Evolutionary conservation across 495 filamentous ascomycete species (phyloP).

Genomic region (Aspergillus funiculosus): DNA sequence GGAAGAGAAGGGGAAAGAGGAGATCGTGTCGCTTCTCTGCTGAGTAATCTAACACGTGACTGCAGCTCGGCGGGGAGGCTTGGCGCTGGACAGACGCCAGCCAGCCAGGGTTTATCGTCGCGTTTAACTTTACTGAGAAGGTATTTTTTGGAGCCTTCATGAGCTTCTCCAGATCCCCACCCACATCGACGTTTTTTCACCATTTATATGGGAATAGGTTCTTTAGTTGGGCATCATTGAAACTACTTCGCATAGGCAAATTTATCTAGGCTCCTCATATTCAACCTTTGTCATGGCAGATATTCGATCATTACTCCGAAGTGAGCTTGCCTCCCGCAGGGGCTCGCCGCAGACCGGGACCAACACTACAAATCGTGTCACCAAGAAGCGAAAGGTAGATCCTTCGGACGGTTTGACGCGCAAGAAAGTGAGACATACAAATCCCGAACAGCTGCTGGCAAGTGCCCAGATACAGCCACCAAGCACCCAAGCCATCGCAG

Average conservation of each 20-base stretch:
- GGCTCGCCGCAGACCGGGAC: constrained; percentile 46
- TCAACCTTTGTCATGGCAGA: constrained; percentile 59
- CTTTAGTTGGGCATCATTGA: background rate
- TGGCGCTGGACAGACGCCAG: constrained; percentile 24
- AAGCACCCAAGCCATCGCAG: constrained; percentile 21
- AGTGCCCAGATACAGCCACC: constrained; percentile 22
- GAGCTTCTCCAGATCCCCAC: constrained; percentile 24
- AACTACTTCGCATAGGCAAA: background rate
- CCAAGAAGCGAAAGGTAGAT: constrained; percentile 55
- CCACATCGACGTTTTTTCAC: constrained; percentile 12
- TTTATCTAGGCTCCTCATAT: background rate
- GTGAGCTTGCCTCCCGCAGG: constrained; percentile 70
- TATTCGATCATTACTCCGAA: constrained; percentile 73
- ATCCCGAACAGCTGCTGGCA: constrained; percentile 24
- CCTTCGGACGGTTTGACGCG: constrained; percentile 40
- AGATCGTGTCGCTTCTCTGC: constrained; percentile 10
- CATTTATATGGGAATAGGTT: background rate
- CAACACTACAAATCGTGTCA: constrained; percentile 35
- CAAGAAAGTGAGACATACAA: constrained; percentile 44
- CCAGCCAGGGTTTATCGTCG: constrained; percentile 8
- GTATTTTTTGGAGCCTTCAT: constrained; percentile 12
- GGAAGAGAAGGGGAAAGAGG: constrained; percentile 12
- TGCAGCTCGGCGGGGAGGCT: constrained; percentile 21
- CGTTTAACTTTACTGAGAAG: too few relatives aligned
- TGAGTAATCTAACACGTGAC: constrained; percentile 22